Base-by-base conservation (phyloP, 2,329 filamentous ascomycete genomes). In the Helotiales sp. region DNA sequence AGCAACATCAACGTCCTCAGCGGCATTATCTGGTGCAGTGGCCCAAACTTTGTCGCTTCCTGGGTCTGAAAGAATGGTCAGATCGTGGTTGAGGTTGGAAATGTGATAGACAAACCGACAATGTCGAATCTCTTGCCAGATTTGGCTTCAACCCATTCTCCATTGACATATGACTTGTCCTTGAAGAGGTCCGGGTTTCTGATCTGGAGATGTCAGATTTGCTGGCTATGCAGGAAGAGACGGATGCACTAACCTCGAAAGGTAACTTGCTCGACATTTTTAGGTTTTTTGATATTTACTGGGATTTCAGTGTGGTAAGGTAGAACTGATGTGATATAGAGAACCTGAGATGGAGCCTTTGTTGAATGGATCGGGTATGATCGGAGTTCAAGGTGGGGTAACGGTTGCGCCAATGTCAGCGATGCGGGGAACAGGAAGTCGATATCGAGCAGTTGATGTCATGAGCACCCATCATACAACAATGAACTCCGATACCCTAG, bases 1-100 rank as follows among this genome's bases (percentile, higher is more conserved):
- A 1, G 85, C 81, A 4, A 70, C 71, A 58, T 86, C 81, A 54
- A 88, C 85, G 70, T 89, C 87, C 40, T 83, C 81, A 17, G 77
- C 66, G 22, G 61, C 67, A 57, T 76, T 77, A 65, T 76, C 71
- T 55, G 76, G 71, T 52, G 76, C 74, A 58, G 74, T 69, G n/a
- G 75, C 73, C 64, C 75, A 73, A 19, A 73, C 69, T 52, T 77
- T 68, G 59, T 74, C 73, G 44, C 66, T 74, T 51, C 76, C 77
- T 1, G 76, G 78, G 62, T 79, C 82, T 84, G 59, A 30, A 24
- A 10, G n/a, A 47, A n/a, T 24, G 40, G 27, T 60, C 22, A 60
- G 31, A 34, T 38, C 33, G n/a, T 25, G 47, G 4, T 33, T 22
- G 4, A n/a, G 34, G 27, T 19, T 17, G 22, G 27, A 22, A 15